Evolutionary conservation across 2,329 filamentous ascomycete species (phyloP), one percentile per base, ranked within the genome.

Genomic region (Plectosphaerella sp.): DNA sequence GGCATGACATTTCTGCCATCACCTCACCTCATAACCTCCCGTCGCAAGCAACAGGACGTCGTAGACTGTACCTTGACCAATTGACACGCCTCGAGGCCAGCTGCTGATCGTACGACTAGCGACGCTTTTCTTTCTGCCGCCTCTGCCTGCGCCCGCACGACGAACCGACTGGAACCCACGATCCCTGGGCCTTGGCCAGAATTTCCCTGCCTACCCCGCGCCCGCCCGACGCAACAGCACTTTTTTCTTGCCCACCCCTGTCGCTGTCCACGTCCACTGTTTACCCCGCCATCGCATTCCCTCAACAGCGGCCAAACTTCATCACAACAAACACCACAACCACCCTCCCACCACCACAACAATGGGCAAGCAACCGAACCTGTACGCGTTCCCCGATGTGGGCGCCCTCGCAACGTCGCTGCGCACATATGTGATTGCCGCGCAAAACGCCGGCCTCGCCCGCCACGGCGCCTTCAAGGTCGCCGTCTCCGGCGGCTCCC

Each of bases 401-500:
- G 79, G 84, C 59, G 77, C 83, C 54, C 85, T 99, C 60, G 89
- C 91, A 18, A 75, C 80, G 36, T 86, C 87, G 58, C 83, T 99
- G 61, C 88, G 92, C 66, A 75, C 83, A 61, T 97, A 95, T 72
- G 77, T 97, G 62, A 79, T 97, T 62, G 82, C 88, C 62, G 85
- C 82, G 63, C 93, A 99, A 72, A 87, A 86, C 64, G 81, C 86
- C 54, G 91, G 91, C 54, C 73, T 97, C 57, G 75, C 78, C 59
- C 89, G 92, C 57, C 94, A 97, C 71, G 79, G 82, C 57, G 80
- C 79, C 67, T 97, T 99, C 81, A 93, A 95, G 71, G 78, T 99
- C 55, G 94, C 86, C 59, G 88, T 97, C 50, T 97, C 93, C 0
- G 94, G 94, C 61, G 94, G 94, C 61, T 97, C 92, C 15, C 83